A percentile compares a stretch with the other conserved stretches of the same genome.
Conservation (phyloP, 176 grass and related monocot species). For the Alloteropsis semialata region DNA sequence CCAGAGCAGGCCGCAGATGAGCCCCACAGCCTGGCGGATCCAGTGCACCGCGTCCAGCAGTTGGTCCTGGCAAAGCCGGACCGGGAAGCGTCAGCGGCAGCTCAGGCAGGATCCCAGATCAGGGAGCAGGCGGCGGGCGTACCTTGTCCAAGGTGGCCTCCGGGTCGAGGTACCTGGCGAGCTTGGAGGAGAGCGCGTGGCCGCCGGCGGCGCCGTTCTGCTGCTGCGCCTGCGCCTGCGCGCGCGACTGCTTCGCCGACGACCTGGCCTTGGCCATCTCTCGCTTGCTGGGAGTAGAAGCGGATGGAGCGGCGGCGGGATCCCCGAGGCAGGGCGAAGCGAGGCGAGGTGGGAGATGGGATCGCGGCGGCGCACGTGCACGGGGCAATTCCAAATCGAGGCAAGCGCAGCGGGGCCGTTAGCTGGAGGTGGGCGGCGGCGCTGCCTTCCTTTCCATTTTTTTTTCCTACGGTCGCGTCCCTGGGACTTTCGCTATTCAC, state of each 20-base stretch:
- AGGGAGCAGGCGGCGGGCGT: not conserved
- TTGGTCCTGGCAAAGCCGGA: slow-evolving; percentile 53
- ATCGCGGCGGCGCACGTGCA: slow-evolving; percentile 20
- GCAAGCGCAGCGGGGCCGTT: not conserved
- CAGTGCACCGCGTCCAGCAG: slow-evolving; percentile 87
- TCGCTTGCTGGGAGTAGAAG: not conserved
- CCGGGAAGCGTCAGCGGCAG: not conserved
- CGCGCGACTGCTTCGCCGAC: slow-evolving; percentile 42
- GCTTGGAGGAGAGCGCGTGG: slow-evolving; percentile 59
- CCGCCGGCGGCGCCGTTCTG: slow-evolving; percentile 55
- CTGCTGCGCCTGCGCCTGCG: slow-evolving; percentile 37
- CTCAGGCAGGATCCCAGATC: not conserved
- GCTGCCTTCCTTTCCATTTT: not conserved
- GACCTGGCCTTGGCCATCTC: slow-evolving; percentile 60
- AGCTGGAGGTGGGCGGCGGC: not conserved
- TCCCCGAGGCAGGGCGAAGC: slow-evolving; percentile 9
- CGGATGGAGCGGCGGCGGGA: slow-evolving; percentile 13
- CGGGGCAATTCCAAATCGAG: not conserved
- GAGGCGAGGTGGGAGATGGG: slow-evolving; percentile 15
- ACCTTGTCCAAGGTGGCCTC: slow-evolving; percentile 88
- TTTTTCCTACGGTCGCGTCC: not conserved
- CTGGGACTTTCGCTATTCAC: not conserved
- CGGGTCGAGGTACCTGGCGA: slow-evolving; percentile 87
- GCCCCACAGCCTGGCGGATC: slow-evolving; percentile 84
- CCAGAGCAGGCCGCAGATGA: slow-evolving; percentile 81